Evolutionary conservation across 306 rosid species (phyloP).

Genomic region (Vigna mungo): DNA sequence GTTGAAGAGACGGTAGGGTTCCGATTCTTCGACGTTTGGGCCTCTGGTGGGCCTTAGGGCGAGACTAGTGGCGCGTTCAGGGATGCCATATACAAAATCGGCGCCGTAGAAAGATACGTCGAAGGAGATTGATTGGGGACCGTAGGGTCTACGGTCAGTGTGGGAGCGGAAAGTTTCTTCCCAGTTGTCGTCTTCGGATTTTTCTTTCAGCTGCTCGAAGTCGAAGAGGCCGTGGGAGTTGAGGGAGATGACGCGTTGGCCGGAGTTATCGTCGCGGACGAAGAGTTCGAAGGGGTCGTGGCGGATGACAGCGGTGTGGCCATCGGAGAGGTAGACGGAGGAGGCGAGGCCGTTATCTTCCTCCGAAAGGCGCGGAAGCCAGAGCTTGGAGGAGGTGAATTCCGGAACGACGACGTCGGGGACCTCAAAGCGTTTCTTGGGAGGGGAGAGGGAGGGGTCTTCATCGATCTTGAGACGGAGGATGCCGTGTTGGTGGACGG

Average conservation of each 20-base stretch:
- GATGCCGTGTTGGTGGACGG: slow-evolving; percentile 70
- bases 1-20: slow-evolving; percentile 88
- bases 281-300: slow-evolving; percentile 92
- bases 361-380: slow-evolving; percentile 65
- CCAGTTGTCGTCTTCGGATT: slow-evolving; percentile 80
- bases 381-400: slow-evolving; percentile 61
- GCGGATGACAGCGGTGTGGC: slow-evolving; percentile 74
- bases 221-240: slow-evolving; percentile 89
- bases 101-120: slow-evolving; percentile 86
- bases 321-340: slow-evolving; percentile 67
- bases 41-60: slow-evolving; percentile 87
- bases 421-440: slow-evolving; percentile 79
- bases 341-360: slow-evolving; percentile 60
- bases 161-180: slow-evolving; percentile 76
- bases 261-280: slow-evolving; percentile 62
- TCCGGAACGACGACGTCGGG: slow-evolving; percentile 79
- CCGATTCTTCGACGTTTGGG: slow-evolving; percentile 80
- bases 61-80: slow-evolving; percentile 81
- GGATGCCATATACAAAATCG: slow-evolving; percentile 90
- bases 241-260: slow-evolving; percentile 71
- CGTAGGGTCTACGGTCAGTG: slow-evolving; percentile 80
- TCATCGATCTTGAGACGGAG: slow-evolving; percentile 87
- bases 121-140: slow-evolving; percentile 92
- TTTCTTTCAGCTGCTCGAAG: slow-evolving; percentile 76
- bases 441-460: slow-evolving; percentile 60